These are phyloP conservation scores for Fraxinus sp. DNA, from an alignment of 305 asterid genomes.

Conservation along the genomic window DNA sequence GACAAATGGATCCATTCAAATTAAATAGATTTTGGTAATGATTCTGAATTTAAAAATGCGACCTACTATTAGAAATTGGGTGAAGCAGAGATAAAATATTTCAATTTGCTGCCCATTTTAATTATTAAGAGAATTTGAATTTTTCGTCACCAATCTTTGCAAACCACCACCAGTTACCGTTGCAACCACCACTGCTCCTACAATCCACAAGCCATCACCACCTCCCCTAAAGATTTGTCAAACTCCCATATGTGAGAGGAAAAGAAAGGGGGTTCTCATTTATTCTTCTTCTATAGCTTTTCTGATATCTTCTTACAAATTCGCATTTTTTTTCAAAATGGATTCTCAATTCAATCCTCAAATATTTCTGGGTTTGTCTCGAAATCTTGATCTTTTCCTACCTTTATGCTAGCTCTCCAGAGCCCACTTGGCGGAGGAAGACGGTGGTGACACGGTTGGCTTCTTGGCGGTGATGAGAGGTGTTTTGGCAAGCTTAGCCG, in stretches of 20 bases:
- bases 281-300: background rate
- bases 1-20: background rate
- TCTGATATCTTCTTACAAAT: background rate
- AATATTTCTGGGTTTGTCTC: background rate
- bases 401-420: slow-evolving; percentile 32
- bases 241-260: background rate
- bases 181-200: background rate
- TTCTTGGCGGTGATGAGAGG: slow-evolving; percentile 34
- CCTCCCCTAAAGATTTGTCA: background rate
- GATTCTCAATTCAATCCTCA: background rate
- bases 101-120: background rate
- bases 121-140: background rate
- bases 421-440: slow-evolving; percentile 45
- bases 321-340: background rate
- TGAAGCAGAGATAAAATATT: background rate
- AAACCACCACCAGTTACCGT: background rate
- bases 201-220: background rate
- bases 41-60: background rate
- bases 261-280: background rate
- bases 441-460: slow-evolving; percentile 21
- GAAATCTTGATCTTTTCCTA: background rate
- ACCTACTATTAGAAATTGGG: background rate
- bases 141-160: background rate
- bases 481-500: slow-evolving; percentile 61
- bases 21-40: background rate